Percentiles rank a stretch among this genome's conserved stretches.
Conservation (phyloP, 139 green algal genomes). For the Chlorella sp. region DNA sequence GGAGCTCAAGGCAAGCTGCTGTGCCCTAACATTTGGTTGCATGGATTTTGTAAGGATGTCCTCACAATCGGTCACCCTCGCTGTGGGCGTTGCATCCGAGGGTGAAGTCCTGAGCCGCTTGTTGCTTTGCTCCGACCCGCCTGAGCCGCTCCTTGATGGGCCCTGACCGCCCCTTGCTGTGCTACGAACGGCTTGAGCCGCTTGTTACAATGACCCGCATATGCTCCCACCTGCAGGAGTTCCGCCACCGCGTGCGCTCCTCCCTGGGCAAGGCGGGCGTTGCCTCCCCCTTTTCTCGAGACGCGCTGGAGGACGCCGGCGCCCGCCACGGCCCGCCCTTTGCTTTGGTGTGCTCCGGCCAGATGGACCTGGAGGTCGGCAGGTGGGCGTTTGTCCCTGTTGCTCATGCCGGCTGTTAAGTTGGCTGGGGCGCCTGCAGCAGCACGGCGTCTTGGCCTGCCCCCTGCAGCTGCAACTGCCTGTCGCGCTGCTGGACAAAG, state of each 20-base stretch:
- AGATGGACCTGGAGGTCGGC: conserved; percentile 52
- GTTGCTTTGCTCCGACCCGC: too few species aligned
- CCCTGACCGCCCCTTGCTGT: neutral
- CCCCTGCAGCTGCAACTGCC: neutral
- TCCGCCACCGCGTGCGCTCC: conserved; percentile 40
- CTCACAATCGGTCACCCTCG: too few species aligned
- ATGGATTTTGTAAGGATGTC: too few species aligned
- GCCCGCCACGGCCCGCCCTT: conserved; percentile 52
- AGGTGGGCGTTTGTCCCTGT: too few species aligned
- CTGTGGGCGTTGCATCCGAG: too few species aligned
- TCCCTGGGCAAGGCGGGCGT: conserved; percentile 14
- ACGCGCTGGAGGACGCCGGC: conserved; percentile 50
- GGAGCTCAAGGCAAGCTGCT: conserved; percentile 42
- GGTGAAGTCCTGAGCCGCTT: too few species aligned
- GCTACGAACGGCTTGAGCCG: neutral
- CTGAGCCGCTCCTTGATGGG: neutral
- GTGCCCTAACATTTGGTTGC: too few species aligned
- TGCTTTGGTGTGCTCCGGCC: conserved; percentile 46
- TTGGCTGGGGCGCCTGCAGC: too few species aligned
- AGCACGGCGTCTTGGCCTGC: neutral
- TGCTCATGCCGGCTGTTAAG: too few species aligned
- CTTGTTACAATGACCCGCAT: neutral
- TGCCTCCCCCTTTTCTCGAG: conserved; percentile 40
- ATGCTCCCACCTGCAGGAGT: conserved; percentile 11
- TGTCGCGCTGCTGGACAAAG: too few species aligned